Evolutionary conservation across 148 eudicot genomes (phyloP).

Genomic region (Rhododendron williamsianum): DNA sequence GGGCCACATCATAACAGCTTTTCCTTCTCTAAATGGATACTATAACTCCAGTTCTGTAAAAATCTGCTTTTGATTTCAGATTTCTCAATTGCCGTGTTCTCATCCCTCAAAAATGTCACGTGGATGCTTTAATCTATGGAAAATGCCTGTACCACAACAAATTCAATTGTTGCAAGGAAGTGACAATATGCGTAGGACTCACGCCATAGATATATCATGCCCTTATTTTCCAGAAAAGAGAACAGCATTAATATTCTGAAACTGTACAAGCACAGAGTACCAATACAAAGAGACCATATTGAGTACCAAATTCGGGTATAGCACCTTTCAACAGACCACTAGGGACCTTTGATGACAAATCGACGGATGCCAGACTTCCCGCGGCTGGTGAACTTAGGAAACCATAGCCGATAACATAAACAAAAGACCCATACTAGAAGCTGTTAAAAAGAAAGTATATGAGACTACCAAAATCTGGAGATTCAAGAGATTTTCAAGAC

Average conservation of each 20-base stretch:
- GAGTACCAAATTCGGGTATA: neutral
- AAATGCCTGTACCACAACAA: neutral
- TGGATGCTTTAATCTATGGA: neutral
- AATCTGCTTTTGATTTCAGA: neutral
- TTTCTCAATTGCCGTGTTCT: neutral
- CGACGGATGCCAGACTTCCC: too few relatives aligned
- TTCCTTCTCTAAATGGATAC: neutral
- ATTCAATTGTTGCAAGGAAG: neutral
- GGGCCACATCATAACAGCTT: neutral
- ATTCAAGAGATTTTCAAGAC: neutral
- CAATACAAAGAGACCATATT: neutral
- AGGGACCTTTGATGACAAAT: neutral
- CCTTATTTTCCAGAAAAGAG: neutral
- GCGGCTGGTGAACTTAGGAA: neutral
- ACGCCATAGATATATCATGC: neutral
- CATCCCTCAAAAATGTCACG: neutral
- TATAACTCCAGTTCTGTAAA: neutral
- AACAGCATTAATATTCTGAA: neutral
- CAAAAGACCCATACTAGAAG: neutral
- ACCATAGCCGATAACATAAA: neutral
- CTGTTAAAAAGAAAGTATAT: neutral
- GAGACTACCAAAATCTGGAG: neutral
- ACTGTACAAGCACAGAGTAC: neutral
- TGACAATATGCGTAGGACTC: neutral
- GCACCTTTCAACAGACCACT: neutral